These are phyloP conservation scores for Fusarium metavorans DNA, from an alignment of 2,329 filamentous ascomycete genomes.

Conservation along the genomic window DNA sequence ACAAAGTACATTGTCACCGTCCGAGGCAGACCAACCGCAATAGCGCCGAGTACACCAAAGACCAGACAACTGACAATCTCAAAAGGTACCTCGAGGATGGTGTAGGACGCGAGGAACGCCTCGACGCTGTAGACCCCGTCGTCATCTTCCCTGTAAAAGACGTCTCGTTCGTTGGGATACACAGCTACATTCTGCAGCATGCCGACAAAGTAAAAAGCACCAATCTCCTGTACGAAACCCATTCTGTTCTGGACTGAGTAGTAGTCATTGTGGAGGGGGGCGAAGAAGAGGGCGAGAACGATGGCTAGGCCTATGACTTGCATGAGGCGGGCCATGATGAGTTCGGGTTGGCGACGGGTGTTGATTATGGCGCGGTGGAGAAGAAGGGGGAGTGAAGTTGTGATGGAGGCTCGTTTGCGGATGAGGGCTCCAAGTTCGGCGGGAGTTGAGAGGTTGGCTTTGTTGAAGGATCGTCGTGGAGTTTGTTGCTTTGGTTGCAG, in stretches of 20 bases:
- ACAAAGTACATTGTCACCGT: slow-evolving; percentile 76
- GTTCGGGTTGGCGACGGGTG: slow-evolving; percentile 72
- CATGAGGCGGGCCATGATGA: slow-evolving; percentile 74
- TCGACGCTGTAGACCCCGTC: slow-evolving; percentile 79
- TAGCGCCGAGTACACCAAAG: slow-evolving; percentile 72
- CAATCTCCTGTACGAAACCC: slow-evolving; percentile 79
- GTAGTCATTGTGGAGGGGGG: slow-evolving; percentile 77
- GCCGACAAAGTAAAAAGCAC: slow-evolving; percentile 78
- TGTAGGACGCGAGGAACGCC: slow-evolving; percentile 78
- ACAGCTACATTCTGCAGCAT: slow-evolving; percentile 85
- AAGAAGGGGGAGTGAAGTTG: slow-evolving; percentile 74
- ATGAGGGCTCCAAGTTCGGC: slow-evolving; percentile 78
- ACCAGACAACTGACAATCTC: slow-evolving; percentile 74
- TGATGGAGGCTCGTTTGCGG: slow-evolving; percentile 71
- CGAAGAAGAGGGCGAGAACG: slow-evolving; percentile 76
- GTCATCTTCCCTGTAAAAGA: slow-evolving; percentile 82
- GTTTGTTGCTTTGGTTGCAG: slow-evolving; percentile 1
- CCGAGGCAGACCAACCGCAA: slow-evolving; percentile 74
- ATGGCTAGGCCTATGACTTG: slow-evolving; percentile 74
- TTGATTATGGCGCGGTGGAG: slow-evolving; percentile 77
- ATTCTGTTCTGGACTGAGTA: slow-evolving; percentile 78
- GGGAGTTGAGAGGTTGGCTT: slow-evolving; percentile 69
- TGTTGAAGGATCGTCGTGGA: slow-evolving; percentile 58
- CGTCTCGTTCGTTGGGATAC: slow-evolving; percentile 78
- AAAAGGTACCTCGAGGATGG: slow-evolving; percentile 77